Evolutionary conservation across 441 rosid genomes (phyloP), one percentile per base, ranked within the genome.

Genomic region (Erodium chrysanthum): DNA sequence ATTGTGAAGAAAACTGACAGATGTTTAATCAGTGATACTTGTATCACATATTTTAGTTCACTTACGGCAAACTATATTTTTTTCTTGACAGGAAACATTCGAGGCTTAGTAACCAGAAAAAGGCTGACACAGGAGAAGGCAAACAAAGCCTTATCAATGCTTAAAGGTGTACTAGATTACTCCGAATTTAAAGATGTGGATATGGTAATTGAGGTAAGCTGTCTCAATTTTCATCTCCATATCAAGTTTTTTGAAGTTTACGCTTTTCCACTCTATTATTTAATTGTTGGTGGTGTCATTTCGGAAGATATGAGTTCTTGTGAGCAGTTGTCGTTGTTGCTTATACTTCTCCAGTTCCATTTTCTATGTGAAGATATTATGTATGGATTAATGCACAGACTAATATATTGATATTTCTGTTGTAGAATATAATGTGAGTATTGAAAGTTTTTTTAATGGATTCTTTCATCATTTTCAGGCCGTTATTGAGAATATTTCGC

Each of bases 131-230:
- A 76, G 68, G 96, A 82, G 72, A 83, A 84, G 76, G 96, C 90
- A 72, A 86, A 85, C 35, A 84, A 86, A 81, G 88, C 90, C 63
- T 78, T 91, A 22, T 84, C 89, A 48, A 81, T 89, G 81, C 86
- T 93, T 10, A 85, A 84, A 81, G 97, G 98, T 73, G 93, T 72
- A 35, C 71, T 91, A 68, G 95, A 91, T 69, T 93, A 93, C 77
- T 74, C 88, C 29, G 92, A 86, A 62, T 88, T 93, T 70, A 85
- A 77, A 78, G 92, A 93, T 67, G 96, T 91, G 69, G 97, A 93
- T 73, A 85, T 91, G 93, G 97, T 93, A 70, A 86, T 93, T 70
- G 98, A 93, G 97, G 98, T 88, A 31, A 60, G 84, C 42, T 70
- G 64, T 64, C 66, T 67, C 65, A 31, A 48, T 1, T 69, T 46